Base-by-base conservation (phyloP, 2,329 filamentous ascomycete species). In the Aspergillus unguis region DNA sequence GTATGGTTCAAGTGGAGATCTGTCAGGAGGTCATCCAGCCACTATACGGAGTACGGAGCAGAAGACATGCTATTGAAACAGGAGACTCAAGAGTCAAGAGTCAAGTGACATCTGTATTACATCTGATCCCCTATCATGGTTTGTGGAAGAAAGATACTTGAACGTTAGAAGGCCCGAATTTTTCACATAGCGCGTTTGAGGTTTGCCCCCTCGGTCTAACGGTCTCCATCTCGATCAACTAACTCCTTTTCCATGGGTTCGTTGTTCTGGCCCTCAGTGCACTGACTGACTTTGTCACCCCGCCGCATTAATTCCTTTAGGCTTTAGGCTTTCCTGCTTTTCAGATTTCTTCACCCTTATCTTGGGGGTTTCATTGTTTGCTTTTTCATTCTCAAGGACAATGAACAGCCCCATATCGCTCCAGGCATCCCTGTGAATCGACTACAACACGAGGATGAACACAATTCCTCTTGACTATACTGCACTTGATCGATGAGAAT, bases 381-480 rank as follows among this genome's bases (percentile, higher is more conserved):
- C 53, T 36, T 55, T 44, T 53, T 46, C 36, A 36, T 38, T 45
- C 47, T 50, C 42, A 41, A 38, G 41, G 52, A 58, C 48, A 50
- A 58, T 58, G 56, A 50, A 31, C 44, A 49, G 54, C 33, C 37
- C 42, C 45, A 37, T 44, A n/a, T 37, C 28, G 7, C 43, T 31
- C 11, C 43, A 45, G 10, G 41, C 48, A 33, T 31, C 17, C 47
- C 35, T 50, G 42, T 56, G 35, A 54, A 47, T 47, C 40, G 44
- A 32, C 9, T 25, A 36, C 35, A 6, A 26, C 43, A 28, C 36
- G 48, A 51, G 48, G 61, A 68, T 68, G 65, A 62, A 54, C 43
- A 41, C 23, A 17, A 40, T 47, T 52, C 36, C 48, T 48, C 36
- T 54, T 27, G 48, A 53, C 35, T 40, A 44, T 54, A 41, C 40